Percentiles rank a stretch among this genome's conserved stretches.
These are phyloP conservation scores for Leersia perrieri DNA, from an alignment of 176 grass and related monocot genomes.

Conservation along the genomic window DNA sequence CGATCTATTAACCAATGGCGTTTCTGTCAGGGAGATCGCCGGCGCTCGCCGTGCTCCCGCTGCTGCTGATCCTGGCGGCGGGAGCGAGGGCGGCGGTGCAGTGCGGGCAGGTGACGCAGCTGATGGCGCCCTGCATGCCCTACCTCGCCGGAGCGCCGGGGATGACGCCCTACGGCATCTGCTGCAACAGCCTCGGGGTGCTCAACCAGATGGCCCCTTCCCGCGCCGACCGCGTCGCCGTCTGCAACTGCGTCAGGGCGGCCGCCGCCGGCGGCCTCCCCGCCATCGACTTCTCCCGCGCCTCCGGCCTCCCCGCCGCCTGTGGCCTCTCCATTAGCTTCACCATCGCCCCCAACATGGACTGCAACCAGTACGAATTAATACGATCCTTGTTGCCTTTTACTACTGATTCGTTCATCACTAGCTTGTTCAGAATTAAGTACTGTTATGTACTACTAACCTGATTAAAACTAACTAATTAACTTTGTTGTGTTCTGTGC, in stretches of 20 bases:
- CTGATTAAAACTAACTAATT: not conserved
- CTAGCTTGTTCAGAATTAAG: no score
- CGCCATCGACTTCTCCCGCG: slow-evolving; percentile 32
- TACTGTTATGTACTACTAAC: no score
- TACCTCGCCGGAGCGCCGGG: slow-evolving; percentile 45
- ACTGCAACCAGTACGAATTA: slow-evolving; percentile 52
- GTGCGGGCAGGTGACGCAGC: slow-evolving; percentile 44
- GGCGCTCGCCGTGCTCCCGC: not conserved
- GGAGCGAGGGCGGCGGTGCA: slow-evolving; percentile 5
- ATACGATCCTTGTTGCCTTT: no score
- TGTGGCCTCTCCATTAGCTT: slow-evolving; percentile 50
- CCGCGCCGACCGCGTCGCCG: slow-evolving; percentile 32
- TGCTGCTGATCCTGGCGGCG: not conserved
- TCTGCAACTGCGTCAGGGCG: slow-evolving; percentile 45
- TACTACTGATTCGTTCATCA: no score
- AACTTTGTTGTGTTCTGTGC: not conserved
- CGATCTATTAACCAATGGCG: not conserved
- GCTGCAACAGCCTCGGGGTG: slow-evolving; percentile 50
- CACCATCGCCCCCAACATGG: slow-evolving; percentile 45
- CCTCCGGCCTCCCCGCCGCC: slow-evolving; percentile 5
- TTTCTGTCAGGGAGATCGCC: not conserved
- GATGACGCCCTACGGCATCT: slow-evolving; percentile 48
- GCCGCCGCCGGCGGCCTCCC: slow-evolving; percentile 27
- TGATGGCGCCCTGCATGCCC: slow-evolving; percentile 47
- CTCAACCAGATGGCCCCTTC: slow-evolving; percentile 43